Evolutionary conservation across 371 early-diverging fungal genomes (phyloP), one percentile per base, ranked within the genome.

Genomic region (Mucor mucedo): DNA sequence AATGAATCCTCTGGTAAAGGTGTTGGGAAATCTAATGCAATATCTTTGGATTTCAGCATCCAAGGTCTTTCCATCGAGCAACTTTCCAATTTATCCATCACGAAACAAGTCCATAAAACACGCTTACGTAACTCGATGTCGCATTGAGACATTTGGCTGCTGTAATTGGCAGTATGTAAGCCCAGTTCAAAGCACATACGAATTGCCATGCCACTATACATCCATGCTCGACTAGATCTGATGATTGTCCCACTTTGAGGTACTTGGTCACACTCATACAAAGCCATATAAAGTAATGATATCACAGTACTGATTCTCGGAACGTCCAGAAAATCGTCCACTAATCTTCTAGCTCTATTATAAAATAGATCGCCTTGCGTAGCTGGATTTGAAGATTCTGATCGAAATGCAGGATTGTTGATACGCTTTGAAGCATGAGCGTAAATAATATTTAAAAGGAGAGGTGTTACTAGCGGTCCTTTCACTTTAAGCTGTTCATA

Each of bases 21-120:
- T 10, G 66, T 65, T 0, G 83, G 83, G 27, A 79, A 69, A 38
- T 74, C 75, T 6, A 79, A 33, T 2, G 70, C 60, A 52, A 79
- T 72, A 50, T 78, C 80, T 42, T 69, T 66, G 21, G 74, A 63
- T 49, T 68, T 66, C 2, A 82, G 35, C 76, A 79, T 79, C 72
- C 72, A 73, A 0, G 83, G 83, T 14, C 80, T 68, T 40, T 77
- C 77, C 59, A 68, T 70, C 32, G 67, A 67, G 44, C 75, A 72
- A 39, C 83, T 83, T 44, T 73, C 70, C 48, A 74, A 27, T 55
- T 83, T 83, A 54, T 83, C 83, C 76, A 80, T 64, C 1, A 73
- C 70, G 61, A 75, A 83, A 55, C 83, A 83, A 5, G 77, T 67
- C 83, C 83, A 83, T 27, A 83, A 47, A n/a, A 80, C 77, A n/a